Conservation (phyloP, 2,329 filamentous ascomycete genomes). For the Talaromyces sp. region DNA sequence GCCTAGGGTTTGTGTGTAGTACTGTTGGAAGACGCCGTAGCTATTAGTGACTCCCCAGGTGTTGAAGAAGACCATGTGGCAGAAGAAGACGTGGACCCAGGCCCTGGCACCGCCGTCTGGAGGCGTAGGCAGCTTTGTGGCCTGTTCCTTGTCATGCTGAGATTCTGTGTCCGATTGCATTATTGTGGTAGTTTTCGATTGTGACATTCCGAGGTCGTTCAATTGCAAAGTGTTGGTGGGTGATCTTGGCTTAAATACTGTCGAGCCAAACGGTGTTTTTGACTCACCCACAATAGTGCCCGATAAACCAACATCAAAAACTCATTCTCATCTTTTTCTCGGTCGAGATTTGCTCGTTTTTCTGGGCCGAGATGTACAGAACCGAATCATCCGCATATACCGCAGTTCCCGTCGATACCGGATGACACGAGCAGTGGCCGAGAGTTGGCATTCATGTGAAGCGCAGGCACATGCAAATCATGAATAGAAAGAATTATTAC, state of each 20-base stretch:
- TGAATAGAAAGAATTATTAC: not conserved
- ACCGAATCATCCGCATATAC: not conserved
- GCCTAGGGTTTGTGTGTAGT: constrained; percentile 34
- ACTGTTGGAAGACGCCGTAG: constrained; percentile 43
- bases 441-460: not conserved
- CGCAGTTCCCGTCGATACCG: not conserved
- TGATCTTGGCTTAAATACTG: not conserved
- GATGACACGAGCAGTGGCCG: not conserved
- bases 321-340: not conserved
- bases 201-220: not conserved
- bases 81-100: constrained; percentile 26
- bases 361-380: not conserved
- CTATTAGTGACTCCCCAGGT: constrained; percentile 22
- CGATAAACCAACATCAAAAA: not conserved
- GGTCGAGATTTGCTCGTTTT: not conserved
- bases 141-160: not conserved
- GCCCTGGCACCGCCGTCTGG: constrained; percentile 26
- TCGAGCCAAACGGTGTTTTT: not conserved
- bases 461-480: not conserved
- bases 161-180: not conserved
- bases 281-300: not conserved
- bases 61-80: constrained; percentile 26
- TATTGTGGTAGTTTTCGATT: not conserved
- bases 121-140: constrained; percentile 7
- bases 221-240: not conserved